Conservation (phyloP, 164 flowering plant species). For the Amborella trichopoda region DNA sequence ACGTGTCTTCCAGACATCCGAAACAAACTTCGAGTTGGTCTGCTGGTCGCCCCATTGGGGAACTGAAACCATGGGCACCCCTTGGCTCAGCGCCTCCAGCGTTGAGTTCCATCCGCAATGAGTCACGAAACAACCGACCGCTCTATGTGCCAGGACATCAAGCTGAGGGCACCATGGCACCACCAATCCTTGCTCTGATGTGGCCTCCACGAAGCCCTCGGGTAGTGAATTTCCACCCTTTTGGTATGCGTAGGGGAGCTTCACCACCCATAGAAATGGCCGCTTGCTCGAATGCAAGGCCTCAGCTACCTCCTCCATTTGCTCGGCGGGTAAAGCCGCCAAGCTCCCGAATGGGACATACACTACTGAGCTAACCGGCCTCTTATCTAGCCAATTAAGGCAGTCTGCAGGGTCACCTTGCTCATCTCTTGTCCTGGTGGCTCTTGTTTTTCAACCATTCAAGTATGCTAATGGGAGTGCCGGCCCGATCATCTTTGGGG, state of each 20-base stretch:
- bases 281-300: neutral
- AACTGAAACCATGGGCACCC: neutral
- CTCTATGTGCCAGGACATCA: slow-evolving; percentile 1
- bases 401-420: slow-evolving; percentile 3
- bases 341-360: slow-evolving; percentile 1
- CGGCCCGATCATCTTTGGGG: slow-evolving; percentile 15
- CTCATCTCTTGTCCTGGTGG: no score
- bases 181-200: neutral
- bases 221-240: slow-evolving; percentile 8
- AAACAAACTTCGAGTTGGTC: slow-evolving; percentile 2
- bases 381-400: neutral
- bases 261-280: neutral
- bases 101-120: slow-evolving; percentile 4
- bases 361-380: neutral
- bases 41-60: slow-evolving; percentile 3
- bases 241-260: neutral
- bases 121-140: slow-evolving; percentile 3
- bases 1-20: neutral
- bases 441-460: neutral
- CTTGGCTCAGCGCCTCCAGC: slow-evolving; percentile 2
- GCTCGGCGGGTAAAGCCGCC: neutral
- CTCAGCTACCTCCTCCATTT: slow-evolving; percentile 1
- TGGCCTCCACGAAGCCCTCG: neutral
- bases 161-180: slow-evolving; percentile 1
- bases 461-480: neutral